These are phyloP conservation scores for Globisporangium echinulatum DNA, from an alignment of 352 stramenopile species.

Conservation along the genomic window DNA sequence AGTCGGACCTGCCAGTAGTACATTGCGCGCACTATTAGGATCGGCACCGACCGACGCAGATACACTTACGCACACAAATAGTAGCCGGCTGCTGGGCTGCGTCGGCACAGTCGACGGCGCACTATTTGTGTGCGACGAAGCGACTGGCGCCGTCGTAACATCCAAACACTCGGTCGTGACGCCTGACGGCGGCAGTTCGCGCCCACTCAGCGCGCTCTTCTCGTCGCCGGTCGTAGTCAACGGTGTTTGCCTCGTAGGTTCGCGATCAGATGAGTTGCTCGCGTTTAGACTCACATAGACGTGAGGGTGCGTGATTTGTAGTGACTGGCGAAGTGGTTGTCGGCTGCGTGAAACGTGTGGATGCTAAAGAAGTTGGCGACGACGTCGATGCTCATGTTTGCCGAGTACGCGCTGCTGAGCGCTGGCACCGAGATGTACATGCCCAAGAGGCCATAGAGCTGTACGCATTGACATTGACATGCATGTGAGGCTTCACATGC, in stretches of 20 bases:
- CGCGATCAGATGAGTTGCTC: conserved; percentile 39
- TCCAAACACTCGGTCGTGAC: conserved; percentile 1
- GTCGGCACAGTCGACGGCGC: conserved; percentile 32
- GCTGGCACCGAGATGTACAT: conserved; percentile 81
- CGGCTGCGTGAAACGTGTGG: conserved; percentile 63
- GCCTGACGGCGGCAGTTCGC: neutral
- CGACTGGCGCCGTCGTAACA: conserved; percentile 22
- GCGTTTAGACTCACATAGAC: conserved; percentile 12
- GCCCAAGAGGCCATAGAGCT: conserved; percentile 79
- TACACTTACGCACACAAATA: too few relatives aligned
- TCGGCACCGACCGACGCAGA: too few relatives aligned
- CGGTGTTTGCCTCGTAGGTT: conserved; percentile 39
- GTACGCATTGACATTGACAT: neutral
- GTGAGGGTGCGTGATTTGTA: neutral
- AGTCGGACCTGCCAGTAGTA: too few relatives aligned
- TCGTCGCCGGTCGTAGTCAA: conserved; percentile 45
- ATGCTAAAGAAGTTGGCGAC: conserved; percentile 71
- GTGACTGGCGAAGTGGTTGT: conserved; percentile 66
- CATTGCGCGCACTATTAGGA: too few relatives aligned
- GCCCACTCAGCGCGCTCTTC: conserved; percentile 36
- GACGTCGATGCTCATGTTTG: conserved; percentile 52
- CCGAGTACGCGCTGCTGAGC: conserved; percentile 52
- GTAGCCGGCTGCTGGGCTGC: conserved; percentile 24
- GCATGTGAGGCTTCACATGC: neutral
- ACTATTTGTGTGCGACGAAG: conserved; percentile 37